Evolutionary conservation across 2,329 filamentous ascomycete genomes (phyloP).

Genomic region (Colletotrichum lupini): DNA sequence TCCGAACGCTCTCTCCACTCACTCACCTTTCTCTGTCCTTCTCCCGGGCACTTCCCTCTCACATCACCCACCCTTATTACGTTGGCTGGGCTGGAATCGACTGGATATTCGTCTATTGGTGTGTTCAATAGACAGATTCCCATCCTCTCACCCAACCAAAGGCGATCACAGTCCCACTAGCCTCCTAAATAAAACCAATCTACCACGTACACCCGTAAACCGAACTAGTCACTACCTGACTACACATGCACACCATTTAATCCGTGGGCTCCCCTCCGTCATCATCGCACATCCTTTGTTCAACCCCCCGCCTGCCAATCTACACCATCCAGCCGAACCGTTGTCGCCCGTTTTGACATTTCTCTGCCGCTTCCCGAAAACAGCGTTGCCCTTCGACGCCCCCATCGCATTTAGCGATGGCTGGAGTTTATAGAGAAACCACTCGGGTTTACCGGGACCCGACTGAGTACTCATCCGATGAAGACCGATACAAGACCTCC

Average conservation of each 20-base stretch:
- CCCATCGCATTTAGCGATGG: conserved; percentile 32
- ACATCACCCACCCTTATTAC: not conserved
- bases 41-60: conserved; percentile 21
- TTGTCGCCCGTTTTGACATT: conserved; percentile 4
- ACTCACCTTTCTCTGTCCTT: conserved; percentile 21
- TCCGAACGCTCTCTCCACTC: conserved; percentile 14
- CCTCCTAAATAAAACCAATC: conserved; percentile 23
- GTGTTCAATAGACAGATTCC: conserved; percentile 3
- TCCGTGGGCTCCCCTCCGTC: conserved; percentile 29
- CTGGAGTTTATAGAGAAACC: conserved; percentile 46
- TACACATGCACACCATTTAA: conserved; percentile 26
- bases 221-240: not conserved
- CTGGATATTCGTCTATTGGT: not conserved
- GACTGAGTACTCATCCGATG: conserved; percentile 51
- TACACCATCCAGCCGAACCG: conserved; percentile 6
- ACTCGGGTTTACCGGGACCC: conserved; percentile 47
- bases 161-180: conserved; percentile 15
- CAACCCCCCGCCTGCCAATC: conserved; percentile 15
- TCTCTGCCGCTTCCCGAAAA: conserved; percentile 28
- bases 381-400: conserved; percentile 3
- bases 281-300: conserved; percentile 34
- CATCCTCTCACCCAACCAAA: conserved; percentile 13
- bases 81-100: not conserved
- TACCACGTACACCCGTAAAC: not conserved
- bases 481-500: conserved; percentile 58